phyloP scores from a whole-genome alignment of 1,284 basidiomycete genomes.

The Ustilago xerochloae region DNA sequence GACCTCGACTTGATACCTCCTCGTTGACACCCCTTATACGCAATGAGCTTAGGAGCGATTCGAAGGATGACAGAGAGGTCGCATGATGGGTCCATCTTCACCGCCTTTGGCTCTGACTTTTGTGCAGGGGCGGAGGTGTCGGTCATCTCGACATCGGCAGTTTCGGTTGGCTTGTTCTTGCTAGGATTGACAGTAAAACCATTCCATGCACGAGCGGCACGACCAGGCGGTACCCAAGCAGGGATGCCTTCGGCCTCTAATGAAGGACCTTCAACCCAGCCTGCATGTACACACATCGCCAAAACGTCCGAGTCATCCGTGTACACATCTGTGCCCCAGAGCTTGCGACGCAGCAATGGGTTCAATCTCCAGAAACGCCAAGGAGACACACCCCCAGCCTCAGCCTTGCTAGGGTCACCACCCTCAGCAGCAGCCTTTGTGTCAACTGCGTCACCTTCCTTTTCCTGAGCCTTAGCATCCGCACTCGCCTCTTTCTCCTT shows the following conservation, averaged over 20 bases:
- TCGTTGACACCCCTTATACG: constrained; percentile 71
- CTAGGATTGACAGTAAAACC: constrained; percentile 12
- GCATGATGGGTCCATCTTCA: constrained; percentile 9
- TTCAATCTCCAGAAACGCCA: constrained; percentile 61
- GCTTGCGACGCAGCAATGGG: constrained; percentile 63
- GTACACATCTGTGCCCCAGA: constrained; percentile 74
- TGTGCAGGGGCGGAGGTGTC: constrained; percentile 2
- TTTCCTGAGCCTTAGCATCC: background rate
- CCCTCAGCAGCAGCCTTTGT: background rate
- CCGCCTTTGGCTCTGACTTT: background rate
- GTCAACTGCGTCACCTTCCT: background rate
- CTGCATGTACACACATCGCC: constrained; percentile 72
- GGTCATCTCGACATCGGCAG: constrained; percentile 7
- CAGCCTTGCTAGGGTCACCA: background rate
- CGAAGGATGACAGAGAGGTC: constrained; percentile 71
- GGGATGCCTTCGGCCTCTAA: constrained; percentile 52
- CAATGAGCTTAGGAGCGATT: constrained; percentile 71
- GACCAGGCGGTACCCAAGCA: constrained; percentile 56
- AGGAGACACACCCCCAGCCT: constrained; percentile 10
- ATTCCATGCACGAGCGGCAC: constrained; percentile 58
- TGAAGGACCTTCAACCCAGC: constrained; percentile 70
- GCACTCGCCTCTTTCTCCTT: background rate
- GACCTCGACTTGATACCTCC: constrained; percentile 71
- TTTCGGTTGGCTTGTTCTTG: background rate
- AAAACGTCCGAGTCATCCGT: constrained; percentile 74